Evolutionary conservation across 805 yeast species (phyloP), one percentile per base, ranked within the genome.

Genomic region (Candida gorgasii): DNA sequence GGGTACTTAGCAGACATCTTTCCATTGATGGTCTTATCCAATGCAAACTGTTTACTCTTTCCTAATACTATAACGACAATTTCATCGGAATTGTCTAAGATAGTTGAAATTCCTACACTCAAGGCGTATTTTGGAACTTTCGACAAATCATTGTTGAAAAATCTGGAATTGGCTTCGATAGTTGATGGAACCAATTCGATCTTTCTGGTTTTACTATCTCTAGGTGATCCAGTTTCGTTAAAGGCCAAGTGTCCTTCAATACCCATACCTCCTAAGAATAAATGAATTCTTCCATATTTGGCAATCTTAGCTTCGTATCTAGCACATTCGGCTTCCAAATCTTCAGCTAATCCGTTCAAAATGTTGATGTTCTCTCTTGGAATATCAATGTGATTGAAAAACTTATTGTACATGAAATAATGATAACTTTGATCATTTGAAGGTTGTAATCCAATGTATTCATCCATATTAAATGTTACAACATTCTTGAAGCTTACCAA

Each of bases 191-290:
- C 83, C 41, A 79, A 64, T 2, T 54, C 51, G 29, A 79, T 77
- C 44, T 60, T 58, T 45, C 84, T 62, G 2, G 84, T 79, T 20
- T 43, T 56, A 8, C 77, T 67, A 45, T 59, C 56, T 44, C 78
- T 67, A 2, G 67, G 19, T 5, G 80, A 74, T 8, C 84, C 84
- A 13, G 72, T 65, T 59, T 79, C 83, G 58, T 79, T 79, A 53
- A 79, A 79, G 1, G 84, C 83, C 50, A 79, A 63, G 55, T 79
- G 83, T 22, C 83, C 84, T 52, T 79, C 79, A 12, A 80, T 78
- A 1, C 84, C 83, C 52, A 79, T 62, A 1, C 83, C 84, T 5
- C 83, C 83, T 51, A 79, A 53, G 50, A 78, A 79, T 40, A 79
- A 60, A 51, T 79, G 67, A 45, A 79, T 76, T 30, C 75, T 65